Evolutionary conservation across 176 grass and related monocot genomes (phyloP).

Genomic region (Echinochloa phyllopogon): DNA sequence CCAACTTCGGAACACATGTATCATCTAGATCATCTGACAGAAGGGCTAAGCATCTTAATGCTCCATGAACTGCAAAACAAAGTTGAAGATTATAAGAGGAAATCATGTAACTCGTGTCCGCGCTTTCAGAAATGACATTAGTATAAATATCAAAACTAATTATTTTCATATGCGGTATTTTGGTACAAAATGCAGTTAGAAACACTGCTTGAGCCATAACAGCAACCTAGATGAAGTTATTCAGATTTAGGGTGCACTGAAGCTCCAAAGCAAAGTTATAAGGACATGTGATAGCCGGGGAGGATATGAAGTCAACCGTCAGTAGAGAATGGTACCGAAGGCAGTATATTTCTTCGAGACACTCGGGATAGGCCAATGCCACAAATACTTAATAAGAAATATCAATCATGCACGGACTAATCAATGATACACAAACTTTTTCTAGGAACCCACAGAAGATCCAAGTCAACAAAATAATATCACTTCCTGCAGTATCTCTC

Average conservation of each 20-base stretch:
- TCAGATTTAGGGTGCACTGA: background rate
- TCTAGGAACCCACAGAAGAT: background rate
- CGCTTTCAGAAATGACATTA: constrained; percentile 1
- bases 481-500: background rate
- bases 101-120: background rate
- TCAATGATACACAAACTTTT: background rate
- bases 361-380: background rate
- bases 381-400: background rate
- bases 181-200: background rate
- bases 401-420: too few species aligned
- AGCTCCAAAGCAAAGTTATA: background rate
- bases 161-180: background rate
- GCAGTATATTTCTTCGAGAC: background rate
- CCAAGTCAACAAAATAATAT: background rate
- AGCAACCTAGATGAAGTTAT: constrained; percentile 31
- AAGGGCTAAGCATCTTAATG: constrained; percentile 95
- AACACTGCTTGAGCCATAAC: background rate
- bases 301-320: background rate
- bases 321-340: background rate
- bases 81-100: background rate
- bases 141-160: constrained; percentile 2
- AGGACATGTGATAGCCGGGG: background rate
- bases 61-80: constrained; percentile 73
- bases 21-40: constrained; percentile 96
- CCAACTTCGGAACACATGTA: constrained; percentile 77